These are phyloP conservation scores for Ophiocordyceps camponoti-floridani DNA, from an alignment of 2,329 filamentous ascomycete species.

Conservation along the genomic window DNA sequence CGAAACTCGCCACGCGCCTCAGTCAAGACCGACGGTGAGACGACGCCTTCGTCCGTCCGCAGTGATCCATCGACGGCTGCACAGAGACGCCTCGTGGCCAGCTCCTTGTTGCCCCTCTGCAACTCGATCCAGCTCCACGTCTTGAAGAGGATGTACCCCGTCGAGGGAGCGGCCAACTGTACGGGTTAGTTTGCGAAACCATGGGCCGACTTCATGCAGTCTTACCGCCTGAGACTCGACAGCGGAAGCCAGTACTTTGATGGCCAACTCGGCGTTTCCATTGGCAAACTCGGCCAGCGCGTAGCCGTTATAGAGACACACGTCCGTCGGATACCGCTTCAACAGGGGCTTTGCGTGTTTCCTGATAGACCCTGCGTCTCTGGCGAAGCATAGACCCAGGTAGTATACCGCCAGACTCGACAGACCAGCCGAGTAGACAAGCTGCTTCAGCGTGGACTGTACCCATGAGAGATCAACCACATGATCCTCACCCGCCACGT, in stretches of 20 bases:
- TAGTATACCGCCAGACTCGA: conserved; percentile 44
- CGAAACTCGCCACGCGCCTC: conserved; percentile 34
- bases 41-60: conserved; percentile 5
- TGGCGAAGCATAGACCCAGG: conserved; percentile 45
- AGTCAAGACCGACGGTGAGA: conserved; percentile 24
- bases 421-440: conserved; percentile 27
- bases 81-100: conserved; percentile 22
- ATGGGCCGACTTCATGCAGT: not conserved
- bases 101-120: conserved; percentile 12
- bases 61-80: conserved; percentile 14
- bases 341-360: conserved; percentile 58
- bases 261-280: conserved; percentile 37
- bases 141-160: conserved; percentile 29
- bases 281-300: conserved; percentile 50
- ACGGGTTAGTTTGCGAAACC: conserved; percentile 1
- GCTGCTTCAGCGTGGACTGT: conserved; percentile 33
- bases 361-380: conserved; percentile 35
- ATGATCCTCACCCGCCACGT: conserved; percentile 6
- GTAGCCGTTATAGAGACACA: conserved; percentile 63
- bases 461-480: conserved; percentile 27
- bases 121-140: conserved; percentile 55
- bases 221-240: conserved; percentile 21
- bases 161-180: conserved; percentile 5
- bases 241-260: conserved; percentile 49
- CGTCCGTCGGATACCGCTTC: conserved; percentile 45